Evolutionary conservation across 768 basidiomycete species (phyloP).

Genomic region (Neoboletus subvelutipes): DNA sequence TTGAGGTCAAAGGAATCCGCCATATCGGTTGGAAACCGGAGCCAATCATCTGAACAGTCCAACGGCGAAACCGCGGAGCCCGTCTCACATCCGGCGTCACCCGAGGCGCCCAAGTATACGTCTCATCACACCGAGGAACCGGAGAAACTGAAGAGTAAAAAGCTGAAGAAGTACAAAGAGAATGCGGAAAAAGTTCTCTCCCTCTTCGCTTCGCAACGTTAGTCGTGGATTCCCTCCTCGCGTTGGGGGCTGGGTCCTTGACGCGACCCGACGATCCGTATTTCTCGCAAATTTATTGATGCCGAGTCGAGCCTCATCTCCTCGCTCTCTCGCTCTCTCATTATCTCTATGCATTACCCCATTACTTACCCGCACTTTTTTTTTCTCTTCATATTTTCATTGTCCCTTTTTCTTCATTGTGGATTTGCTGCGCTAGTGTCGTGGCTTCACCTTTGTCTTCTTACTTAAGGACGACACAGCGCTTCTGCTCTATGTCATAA

Average conservation of each 20-base stretch:
- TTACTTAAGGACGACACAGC: conserved; percentile 28
- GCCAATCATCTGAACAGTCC: conserved; percentile 71
- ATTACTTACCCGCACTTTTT: conserved; percentile 24
- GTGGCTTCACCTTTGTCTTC: conserved; percentile 6
- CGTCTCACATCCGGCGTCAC: conserved; percentile 25
- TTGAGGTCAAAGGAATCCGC: conserved; percentile 81
- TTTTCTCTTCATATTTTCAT: conserved; percentile 8
- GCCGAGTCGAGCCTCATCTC: conserved; percentile 21
- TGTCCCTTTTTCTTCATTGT: conserved; percentile 5
- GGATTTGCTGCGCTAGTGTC: conserved; percentile 28
- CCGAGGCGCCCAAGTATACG: conserved; percentile 31
- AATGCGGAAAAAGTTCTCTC: conserved; percentile 85
- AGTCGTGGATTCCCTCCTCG: conserved; percentile 26
- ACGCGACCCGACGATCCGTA: conserved; percentile 9
- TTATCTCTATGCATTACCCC: conserved; percentile 33
- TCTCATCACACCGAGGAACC: conserved; percentile 41
- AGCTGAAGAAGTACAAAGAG: conserved; percentile 84
- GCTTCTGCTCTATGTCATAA: conserved; percentile 29
- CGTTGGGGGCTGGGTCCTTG: conserved; percentile 28
- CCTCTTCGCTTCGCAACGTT: conserved; percentile 73
- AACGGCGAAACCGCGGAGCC: conserved; percentile 46
- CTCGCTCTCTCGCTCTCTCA: conserved; percentile 3
- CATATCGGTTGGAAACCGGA: conserved; percentile 67
- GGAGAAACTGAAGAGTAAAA: conserved; percentile 69
- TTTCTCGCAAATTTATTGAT: conserved; percentile 20